These are phyloP conservation scores for Macrolepiota dolichaula DNA, from an alignment of 768 basidiomycete genomes.

Conservation along the genomic window DNA sequence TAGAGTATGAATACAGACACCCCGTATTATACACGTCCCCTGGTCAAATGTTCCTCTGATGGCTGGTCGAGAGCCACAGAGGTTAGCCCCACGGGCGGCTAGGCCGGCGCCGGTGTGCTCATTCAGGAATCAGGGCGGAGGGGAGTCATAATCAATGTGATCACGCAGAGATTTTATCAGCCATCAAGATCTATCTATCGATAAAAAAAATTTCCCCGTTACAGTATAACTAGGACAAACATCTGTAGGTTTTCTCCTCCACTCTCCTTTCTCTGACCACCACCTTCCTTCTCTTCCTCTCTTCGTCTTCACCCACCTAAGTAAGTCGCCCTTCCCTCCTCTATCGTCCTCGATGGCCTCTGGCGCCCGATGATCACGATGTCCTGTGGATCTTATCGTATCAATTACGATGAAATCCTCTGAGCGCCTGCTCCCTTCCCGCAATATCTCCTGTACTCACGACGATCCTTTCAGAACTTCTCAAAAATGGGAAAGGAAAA, in stretches of 20 bases:
- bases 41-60: neutral
- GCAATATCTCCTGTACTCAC: slow-evolving; percentile 27
- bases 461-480: slow-evolving; percentile 38
- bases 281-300: slow-evolving; percentile 36
- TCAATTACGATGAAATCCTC: slow-evolving; percentile 20
- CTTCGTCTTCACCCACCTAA: slow-evolving; percentile 28
- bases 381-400: slow-evolving; percentile 25
- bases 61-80: neutral
- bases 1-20: slow-evolving; percentile 12
- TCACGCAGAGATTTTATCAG: slow-evolving; percentile 45
- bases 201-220: slow-evolving; percentile 57
- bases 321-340: slow-evolving; percentile 27
- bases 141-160: slow-evolving; percentile 39
- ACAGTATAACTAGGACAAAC: slow-evolving; percentile 63
- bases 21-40: neutral
- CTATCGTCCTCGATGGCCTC: slow-evolving; percentile 9
- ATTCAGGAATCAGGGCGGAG: slow-evolving; percentile 28
- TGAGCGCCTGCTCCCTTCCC: slow-evolving; percentile 17
- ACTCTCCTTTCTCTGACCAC: slow-evolving; percentile 43
- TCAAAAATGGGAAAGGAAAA: slow-evolving; percentile 95
- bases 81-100: neutral
- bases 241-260: slow-evolving; percentile 31
- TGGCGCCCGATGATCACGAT: slow-evolving; percentile 7
- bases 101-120: slow-evolving; percentile 16
- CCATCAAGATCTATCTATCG: slow-evolving; percentile 51